Evolutionary conservation across 2,329 filamentous ascomycete genomes (phyloP), one percentile per base, ranked within the genome.

Genomic region (Phyllosticta ampelicida): DNA sequence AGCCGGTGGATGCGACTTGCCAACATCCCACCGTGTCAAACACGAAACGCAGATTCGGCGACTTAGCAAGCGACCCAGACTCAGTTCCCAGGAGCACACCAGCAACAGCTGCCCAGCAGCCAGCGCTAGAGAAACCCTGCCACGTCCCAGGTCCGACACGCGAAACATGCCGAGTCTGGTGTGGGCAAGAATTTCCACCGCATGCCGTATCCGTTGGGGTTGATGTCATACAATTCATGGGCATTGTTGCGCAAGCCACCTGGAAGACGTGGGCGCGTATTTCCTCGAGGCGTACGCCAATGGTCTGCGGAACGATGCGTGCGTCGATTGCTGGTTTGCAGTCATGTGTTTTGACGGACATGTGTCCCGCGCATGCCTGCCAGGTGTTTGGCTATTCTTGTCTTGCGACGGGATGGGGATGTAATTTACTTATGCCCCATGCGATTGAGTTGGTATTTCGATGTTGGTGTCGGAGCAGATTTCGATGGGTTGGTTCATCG

Each of bases 241-340:
- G 60, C 61, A 20, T 54, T 55, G 1, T 61, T 68, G 20, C 68
- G 68, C 36, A 53, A 59, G 28, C 20, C 52, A 29, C 59, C 63
- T 30, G 54, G 48, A 3, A 54, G 52, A 51, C 49, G 53, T 61
- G 28, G 66, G 63, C 19, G 64, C 62, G 13, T 30, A 62, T 9
- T 67, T 65, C 51, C 60, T 65, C 11, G 65, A 67, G 55, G 63
- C 63, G 10, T 67, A 66, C 57, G 68, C 66, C 13, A 65, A 67
- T 52, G 65, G 62, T 21, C 56, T 69, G 2, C 56, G 54, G 8
- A 55, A 61, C 29, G 65, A 68, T 51, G 23, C 61, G 54, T 69
- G 66, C 61, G 56, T 60, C 13, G 60, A 63, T 18, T 68, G 66
- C 50, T 68, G 67, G 65, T 59, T 64, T 19, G 62, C 60, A 49